Evolutionary conservation across 371 early-diverging fungal genomes (phyloP).

Genomic region (Saksenaea oblongispora): DNA sequence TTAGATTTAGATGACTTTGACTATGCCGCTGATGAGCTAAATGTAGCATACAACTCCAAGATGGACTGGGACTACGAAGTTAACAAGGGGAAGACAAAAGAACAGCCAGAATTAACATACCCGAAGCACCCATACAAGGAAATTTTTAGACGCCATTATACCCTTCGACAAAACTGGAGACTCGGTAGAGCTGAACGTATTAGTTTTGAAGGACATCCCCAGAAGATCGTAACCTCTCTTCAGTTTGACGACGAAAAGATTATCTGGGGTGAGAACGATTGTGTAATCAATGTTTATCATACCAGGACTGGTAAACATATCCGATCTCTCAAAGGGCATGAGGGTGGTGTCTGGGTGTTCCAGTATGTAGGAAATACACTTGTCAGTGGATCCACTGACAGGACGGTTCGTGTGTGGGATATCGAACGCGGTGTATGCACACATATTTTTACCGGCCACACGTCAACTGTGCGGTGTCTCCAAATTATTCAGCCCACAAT

Average conservation of each 20-base stretch:
- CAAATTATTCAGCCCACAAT: slow-evolving; percentile 82
- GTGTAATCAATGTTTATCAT: slow-evolving; percentile 87
- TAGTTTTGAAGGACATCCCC: slow-evolving; percentile 79
- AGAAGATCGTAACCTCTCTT: slow-evolving; percentile 90
- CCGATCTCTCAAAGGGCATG: slow-evolving; percentile 85
- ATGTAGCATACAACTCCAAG: neutral
- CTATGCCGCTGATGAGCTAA: neutral
- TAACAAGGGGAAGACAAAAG: neutral
- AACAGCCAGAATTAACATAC: slow-evolving; percentile 18
- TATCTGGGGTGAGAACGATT: slow-evolving; percentile 90
- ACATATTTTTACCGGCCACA: slow-evolving; percentile 92
- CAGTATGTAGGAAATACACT: slow-evolving; percentile 84
- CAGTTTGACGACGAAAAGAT: slow-evolving; percentile 93
- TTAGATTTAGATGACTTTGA: slow-evolving; percentile 54
- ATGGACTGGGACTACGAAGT: neutral
- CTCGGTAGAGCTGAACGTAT: slow-evolving; percentile 71
- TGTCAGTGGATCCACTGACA: slow-evolving; percentile 96
- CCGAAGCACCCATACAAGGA: slow-evolving; percentile 71
- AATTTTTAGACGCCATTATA: slow-evolving; percentile 76
- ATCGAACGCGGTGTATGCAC: slow-evolving; percentile 85
- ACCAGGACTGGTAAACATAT: slow-evolving; percentile 72
- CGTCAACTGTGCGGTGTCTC: slow-evolving; percentile 95
- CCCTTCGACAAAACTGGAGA: slow-evolving; percentile 83
- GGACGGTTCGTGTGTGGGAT: slow-evolving; percentile 97
- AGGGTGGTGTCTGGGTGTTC: slow-evolving; percentile 99